These are phyloP conservation scores for Schrenkiella parvula DNA, from an alignment of 345 rosid genomes.

Conservation along the genomic window DNA sequence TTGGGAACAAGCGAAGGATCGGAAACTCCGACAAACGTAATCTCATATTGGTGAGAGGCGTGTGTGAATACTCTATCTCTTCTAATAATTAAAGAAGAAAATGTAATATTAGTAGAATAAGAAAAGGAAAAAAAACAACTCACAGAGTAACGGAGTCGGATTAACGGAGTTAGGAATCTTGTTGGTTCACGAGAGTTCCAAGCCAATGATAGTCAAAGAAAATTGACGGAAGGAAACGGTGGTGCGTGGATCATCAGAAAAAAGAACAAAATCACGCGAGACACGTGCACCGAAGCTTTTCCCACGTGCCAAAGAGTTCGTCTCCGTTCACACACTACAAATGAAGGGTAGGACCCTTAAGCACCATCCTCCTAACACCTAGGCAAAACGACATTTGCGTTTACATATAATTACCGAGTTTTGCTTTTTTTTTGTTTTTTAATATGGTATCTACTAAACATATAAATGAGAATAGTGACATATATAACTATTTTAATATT, in stretches of 20 bases:
- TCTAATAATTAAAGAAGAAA: no score
- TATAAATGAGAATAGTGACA: neutral
- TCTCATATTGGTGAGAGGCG: slow-evolving; percentile 23
- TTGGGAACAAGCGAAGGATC: slow-evolving; percentile 30
- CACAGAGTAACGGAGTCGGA: slow-evolving; percentile 6
- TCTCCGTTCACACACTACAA: slow-evolving; percentile 2
- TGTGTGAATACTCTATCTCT: slow-evolving; percentile 14
- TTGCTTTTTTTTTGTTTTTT: neutral
- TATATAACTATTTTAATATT: neutral
- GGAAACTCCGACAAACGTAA: slow-evolving; percentile 20
- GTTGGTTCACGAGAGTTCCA: slow-evolving; percentile 11
- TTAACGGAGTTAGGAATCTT: slow-evolving; percentile 20
- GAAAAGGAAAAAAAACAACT: slow-evolving; percentile 2
- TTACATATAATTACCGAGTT: neutral
- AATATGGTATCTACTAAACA: neutral
- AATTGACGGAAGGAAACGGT: neutral
- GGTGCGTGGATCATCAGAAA: neutral
- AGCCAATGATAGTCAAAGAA: slow-evolving; percentile 8
- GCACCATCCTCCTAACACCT: slow-evolving; percentile 11
- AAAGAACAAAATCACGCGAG: slow-evolving; percentile 9
- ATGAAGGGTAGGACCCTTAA: slow-evolving; percentile 9
- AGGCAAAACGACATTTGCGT: neutral
- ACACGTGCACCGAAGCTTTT: slow-evolving; percentile 29
- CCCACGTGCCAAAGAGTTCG: slow-evolving; percentile 30
- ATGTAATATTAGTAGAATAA: neutral